Conservation (phyloP, 2,329 filamentous ascomycete species). For the Paecilomyces dactylethromorphus region DNA sequence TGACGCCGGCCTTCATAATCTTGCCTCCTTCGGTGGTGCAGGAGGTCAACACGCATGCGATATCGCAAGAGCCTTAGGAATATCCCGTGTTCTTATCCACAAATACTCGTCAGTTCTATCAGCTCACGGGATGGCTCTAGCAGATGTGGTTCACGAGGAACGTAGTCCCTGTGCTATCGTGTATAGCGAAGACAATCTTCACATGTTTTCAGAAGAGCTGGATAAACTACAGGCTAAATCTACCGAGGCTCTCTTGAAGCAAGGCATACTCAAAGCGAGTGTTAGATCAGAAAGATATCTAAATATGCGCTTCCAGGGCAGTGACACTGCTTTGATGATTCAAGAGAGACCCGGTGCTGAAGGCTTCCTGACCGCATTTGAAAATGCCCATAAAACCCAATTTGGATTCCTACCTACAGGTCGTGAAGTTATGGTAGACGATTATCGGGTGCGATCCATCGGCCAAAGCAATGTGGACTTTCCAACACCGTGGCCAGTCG, state of each 20-base stretch:
- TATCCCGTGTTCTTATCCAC: constrained; percentile 75
- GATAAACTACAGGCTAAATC: constrained; percentile 71
- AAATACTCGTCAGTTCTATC: constrained; percentile 83
- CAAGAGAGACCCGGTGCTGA: constrained; percentile 64
- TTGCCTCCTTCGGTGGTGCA: constrained; percentile 84
- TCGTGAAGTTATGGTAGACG: constrained; percentile 74
- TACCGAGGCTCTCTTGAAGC: constrained; percentile 58
- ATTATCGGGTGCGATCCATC: constrained; percentile 61
- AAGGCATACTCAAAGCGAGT: constrained; percentile 69
- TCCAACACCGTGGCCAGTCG: background rate
- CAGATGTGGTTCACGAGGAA: constrained; percentile 80
- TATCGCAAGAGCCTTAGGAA: constrained; percentile 75
- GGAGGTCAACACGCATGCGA: constrained; percentile 87
- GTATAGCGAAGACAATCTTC: constrained; percentile 50
- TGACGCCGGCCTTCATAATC: constrained; percentile 74
- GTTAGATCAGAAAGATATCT: constrained; percentile 87
- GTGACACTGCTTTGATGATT: constrained; percentile 86
- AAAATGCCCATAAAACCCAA: constrained; percentile 74
- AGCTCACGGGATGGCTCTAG: constrained; percentile 85
- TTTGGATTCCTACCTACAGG: constrained; percentile 75
- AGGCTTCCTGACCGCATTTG: constrained; percentile 73
- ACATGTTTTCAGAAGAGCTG: constrained; percentile 66
- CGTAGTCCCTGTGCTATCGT: constrained; percentile 62
- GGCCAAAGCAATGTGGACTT: background rate
- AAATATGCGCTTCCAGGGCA: constrained; percentile 87